Base-by-base conservation (phyloP, 2,329 filamentous ascomycete species). In the Talaromyces sp. region DNA sequence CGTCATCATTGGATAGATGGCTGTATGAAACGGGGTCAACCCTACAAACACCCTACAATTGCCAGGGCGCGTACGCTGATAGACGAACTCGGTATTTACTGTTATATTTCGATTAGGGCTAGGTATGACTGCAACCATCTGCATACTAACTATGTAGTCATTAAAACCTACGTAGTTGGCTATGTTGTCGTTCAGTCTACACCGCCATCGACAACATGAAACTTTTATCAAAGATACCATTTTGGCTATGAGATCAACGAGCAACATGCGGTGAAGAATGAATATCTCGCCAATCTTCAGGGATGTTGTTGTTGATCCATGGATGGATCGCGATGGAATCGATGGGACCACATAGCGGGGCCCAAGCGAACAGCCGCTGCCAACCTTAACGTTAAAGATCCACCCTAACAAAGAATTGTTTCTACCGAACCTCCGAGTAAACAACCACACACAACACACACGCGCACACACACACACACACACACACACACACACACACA, bases 361-460 rank as follows among this genome's bases (percentile, higher is more conserved):
- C n/a, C n/a, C n/a, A n/a, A n/a, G n/a, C n/a, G n/a, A n/a, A n/a
- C n/a, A 2, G 5, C 49, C 25, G 19, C 49, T 13, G 49, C 19
- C 49, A 53, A 53, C 49, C 17, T 53, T 53, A 53, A 53, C 13
- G 22, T 27, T 49, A 31, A 31, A n/a, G 49, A 29, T 31, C 49
- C 49, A 53, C 49, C 51, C 51, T 56, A 56, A 56, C 17, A 56
- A 34, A n/a, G 17, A 22, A n/a, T 31, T 53, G 49, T 27, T 53
- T 36, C 2, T 56, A 13, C 36, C 27, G 7, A 34, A 54, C 51
- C 3, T 34, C 27, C 51, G 1, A 54, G 10, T 5, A 25, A 1
- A 34, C 6, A n/a, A n/a, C n/a, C n/a, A n/a, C n/a, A n/a, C n/a
- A n/a, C n/a, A n/a, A 54, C 13, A 34, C 29, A 53, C 22, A 54